A percentile compares a stretch with the other conserved stretches of the same genome.
Evolutionary conservation across 441 rosid genomes (phyloP).

Genomic region (Pelargonium myrrhifolium): DNA sequence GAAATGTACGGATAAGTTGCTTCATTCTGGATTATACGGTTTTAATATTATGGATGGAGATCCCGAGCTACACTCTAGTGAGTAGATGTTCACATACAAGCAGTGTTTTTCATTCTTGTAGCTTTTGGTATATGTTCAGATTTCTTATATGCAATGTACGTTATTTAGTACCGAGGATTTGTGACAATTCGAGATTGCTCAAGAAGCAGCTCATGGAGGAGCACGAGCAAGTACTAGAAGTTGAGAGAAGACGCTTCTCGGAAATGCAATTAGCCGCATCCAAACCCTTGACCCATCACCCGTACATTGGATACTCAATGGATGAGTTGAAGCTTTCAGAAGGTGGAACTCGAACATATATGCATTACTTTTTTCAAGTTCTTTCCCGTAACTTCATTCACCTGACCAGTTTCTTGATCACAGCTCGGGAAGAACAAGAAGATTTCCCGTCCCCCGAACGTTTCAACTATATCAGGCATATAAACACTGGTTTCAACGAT

Average conservation of each 20-base stretch:
- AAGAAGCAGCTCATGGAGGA: slow-evolving; percentile 45
- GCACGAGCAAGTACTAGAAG: slow-evolving; percentile 35
- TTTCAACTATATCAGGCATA: slow-evolving; percentile 24
- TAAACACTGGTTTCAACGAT: slow-evolving; percentile 27
- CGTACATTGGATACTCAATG: slow-evolving; percentile 28
- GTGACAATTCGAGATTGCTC: slow-evolving; percentile 33
- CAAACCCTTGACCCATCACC: slow-evolving; percentile 27
- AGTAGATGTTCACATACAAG: slow-evolving; percentile 11
- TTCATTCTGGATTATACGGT: slow-evolving; percentile 28
- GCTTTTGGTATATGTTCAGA: background rate
- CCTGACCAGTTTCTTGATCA: background rate
- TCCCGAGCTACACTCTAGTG: slow-evolving; percentile 44
- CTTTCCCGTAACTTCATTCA: background rate
- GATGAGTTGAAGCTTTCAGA: slow-evolving; percentile 34
- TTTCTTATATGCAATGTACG: background rate
- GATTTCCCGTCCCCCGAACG: slow-evolving; percentile 31
- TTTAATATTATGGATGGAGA: slow-evolving; percentile 37
- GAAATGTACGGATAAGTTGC: slow-evolving; percentile 45
- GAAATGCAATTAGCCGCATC: slow-evolving; percentile 27
- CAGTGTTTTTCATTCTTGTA: background rate
- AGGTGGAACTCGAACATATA: slow-evolving; percentile 21
- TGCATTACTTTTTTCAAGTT: background rate
- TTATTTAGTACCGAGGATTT: slow-evolving; percentile 40
- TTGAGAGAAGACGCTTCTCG: slow-evolving; percentile 35
- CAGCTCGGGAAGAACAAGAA: slow-evolving; percentile 23